Conservation (phyloP, 2,329 filamentous ascomycete species). For the Hypoxylon sp. region DNA sequence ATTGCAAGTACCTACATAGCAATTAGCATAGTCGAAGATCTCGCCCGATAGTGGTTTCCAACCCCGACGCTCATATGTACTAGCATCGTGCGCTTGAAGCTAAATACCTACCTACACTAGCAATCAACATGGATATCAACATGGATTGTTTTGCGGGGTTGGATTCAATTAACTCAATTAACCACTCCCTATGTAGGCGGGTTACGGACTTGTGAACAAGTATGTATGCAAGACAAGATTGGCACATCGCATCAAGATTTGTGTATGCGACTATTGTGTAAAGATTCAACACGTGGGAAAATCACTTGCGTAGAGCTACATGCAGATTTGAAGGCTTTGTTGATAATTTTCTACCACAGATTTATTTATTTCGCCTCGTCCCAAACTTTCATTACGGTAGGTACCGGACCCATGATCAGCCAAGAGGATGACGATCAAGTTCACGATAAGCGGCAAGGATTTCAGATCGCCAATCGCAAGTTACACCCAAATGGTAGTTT, state of each 20-base stretch:
- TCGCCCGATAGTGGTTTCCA: constrained; percentile 19
- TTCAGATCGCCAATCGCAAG: constrained; percentile 28
- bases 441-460: constrained; percentile 42
- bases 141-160: constrained; percentile 35
- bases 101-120: not conserved
- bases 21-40: constrained; percentile 15
- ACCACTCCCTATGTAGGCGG: not conserved
- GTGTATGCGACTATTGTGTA: constrained; percentile 2
- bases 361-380: constrained; percentile 38
- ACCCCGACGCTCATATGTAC: constrained; percentile 10
- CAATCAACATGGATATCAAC: constrained; percentile 16
- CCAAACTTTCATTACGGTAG: constrained; percentile 29
- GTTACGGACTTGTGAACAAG: constrained; percentile 15
- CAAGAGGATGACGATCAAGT: constrained; percentile 37
- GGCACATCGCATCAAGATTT: constrained; percentile 16
- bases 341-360: constrained; percentile 16
- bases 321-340: not conserved
- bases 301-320: constrained; percentile 7
- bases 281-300: constrained; percentile 35
- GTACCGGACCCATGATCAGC: constrained; percentile 35
- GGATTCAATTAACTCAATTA: constrained; percentile 17
- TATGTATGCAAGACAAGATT: constrained; percentile 8
- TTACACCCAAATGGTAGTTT: constrained; percentile 9
- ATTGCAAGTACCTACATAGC: constrained; percentile 8
- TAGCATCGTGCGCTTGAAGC: not conserved